These are phyloP conservation scores for Sporobolus alterniflorus DNA, from an alignment of 202 grass and related monocot species.

Conservation along the genomic window DNA sequence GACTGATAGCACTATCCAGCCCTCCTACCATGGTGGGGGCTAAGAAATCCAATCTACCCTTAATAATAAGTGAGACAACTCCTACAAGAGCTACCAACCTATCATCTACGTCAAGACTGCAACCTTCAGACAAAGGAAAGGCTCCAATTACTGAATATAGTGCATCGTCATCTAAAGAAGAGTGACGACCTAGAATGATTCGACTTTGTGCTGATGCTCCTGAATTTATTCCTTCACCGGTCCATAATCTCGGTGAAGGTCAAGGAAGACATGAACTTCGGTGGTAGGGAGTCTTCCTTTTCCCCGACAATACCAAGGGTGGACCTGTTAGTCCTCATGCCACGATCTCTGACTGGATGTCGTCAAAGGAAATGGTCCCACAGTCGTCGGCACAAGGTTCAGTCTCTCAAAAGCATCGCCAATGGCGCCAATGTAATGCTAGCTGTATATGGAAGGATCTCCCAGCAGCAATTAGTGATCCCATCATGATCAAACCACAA, in stretches of 20 bases:
- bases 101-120: too few relatives aligned
- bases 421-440: not conserved
- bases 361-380: not conserved
- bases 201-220: not conserved
- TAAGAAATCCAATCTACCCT: not conserved
- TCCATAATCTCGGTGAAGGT: not conserved
- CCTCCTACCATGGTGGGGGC: rapidly evolving
- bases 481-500: not conserved
- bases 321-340: not conserved
- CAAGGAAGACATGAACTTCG: not conserved
- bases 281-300: not conserved
- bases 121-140: not conserved
- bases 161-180: too few relatives aligned
- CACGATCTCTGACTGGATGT: not conserved
- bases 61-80: not conserved
- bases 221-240: not conserved
- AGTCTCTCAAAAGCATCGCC: not conserved
- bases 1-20: rapidly evolving
- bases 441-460: not conserved
- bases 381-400: not conserved
- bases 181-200: too few relatives aligned
- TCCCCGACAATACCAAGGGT: not conserved
- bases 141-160: not conserved
- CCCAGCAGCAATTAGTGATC: not conserved
- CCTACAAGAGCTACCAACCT: too few relatives aligned